Evolutionary conservation across 176 grass and related monocot genomes (phyloP).

Genomic region (Themeda triandra): DNA sequence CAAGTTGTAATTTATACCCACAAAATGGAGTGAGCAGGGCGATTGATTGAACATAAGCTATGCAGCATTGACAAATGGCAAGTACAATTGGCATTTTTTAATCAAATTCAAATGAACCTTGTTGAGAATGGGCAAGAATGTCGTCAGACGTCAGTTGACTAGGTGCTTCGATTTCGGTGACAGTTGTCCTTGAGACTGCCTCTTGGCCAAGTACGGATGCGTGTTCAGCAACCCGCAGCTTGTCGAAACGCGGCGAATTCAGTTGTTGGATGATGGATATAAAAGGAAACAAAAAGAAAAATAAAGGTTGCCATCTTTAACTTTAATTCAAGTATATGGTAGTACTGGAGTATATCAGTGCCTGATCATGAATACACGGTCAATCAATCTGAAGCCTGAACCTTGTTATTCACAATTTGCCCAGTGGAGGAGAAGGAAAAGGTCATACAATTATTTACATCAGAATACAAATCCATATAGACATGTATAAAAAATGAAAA

Average conservation of each 20-base stretch:
- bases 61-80: not conserved
- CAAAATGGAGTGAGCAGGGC: not conserved
- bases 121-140: not conserved
- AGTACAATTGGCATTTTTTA: not conserved
- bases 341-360: not conserved
- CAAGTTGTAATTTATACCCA: not conserved
- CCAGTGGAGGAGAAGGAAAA: not conserved
- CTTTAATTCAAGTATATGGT: not conserved
- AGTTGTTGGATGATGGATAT: not conserved
- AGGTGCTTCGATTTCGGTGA: not conserved
- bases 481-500: constrained; percentile 1
- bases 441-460: constrained; percentile 1
- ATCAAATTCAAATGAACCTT: not conserved
- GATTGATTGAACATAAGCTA: too few relatives aligned
- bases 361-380: not conserved
- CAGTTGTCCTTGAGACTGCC: not conserved
- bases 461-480: constrained; percentile 11
- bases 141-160: not conserved
- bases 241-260: not conserved
- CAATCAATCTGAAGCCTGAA: not conserved
- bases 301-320: not conserved
- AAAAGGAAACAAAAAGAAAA: not conserved
- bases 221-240: not conserved
- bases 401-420: constrained; percentile 26
- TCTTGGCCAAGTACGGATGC: not conserved